Percentiles rank a stretch among this genome's conserved stretches.
Conservation (phyloP, 208 protist species). For the Crithidia brevicula region DNA sequence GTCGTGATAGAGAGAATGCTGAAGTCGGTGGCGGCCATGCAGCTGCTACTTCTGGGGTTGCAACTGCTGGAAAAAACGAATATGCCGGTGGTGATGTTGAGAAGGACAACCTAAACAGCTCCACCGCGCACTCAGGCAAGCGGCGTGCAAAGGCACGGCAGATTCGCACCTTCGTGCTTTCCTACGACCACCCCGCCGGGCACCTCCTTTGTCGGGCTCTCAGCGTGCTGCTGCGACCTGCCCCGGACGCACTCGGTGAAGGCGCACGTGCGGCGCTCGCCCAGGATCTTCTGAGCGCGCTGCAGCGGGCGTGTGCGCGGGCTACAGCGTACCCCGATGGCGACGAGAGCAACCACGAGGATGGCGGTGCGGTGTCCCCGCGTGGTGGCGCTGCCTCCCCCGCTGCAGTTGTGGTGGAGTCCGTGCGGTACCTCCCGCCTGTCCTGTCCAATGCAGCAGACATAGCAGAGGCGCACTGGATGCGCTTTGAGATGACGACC, state of each 20-base stretch:
- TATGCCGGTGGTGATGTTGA: neutral
- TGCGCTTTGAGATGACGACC: slow-evolving; percentile 38
- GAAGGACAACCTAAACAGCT: slow-evolving; percentile 16
- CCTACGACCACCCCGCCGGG: slow-evolving; percentile 63
- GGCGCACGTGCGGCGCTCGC: slow-evolving; percentile 45
- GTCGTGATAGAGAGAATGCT: too few species aligned
- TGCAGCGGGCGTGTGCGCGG: slow-evolving; percentile 29
- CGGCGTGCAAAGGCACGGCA: slow-evolving; percentile 14
- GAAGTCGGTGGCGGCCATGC: too few species aligned
- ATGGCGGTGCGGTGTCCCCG: neutral
- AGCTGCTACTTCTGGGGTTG: neutral
- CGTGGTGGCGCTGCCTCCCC: too few species aligned
- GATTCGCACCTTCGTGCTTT: slow-evolving; percentile 47
- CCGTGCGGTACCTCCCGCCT: slow-evolving; percentile 31
- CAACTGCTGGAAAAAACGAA: neutral
- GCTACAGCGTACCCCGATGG: slow-evolving; percentile 8
- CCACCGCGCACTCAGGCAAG: slow-evolving; percentile 2
- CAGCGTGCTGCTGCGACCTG: slow-evolving; percentile 30
- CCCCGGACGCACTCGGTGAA: slow-evolving; percentile 20
- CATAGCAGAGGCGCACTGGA: slow-evolving; percentile 22
- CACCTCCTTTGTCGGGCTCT: slow-evolving; percentile 70
- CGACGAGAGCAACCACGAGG: slow-evolving; percentile 8
- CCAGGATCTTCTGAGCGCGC: slow-evolving; percentile 40
- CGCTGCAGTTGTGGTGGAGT: slow-evolving; percentile 16
- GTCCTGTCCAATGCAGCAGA: neutral